These are phyloP conservation scores for Smallanthus sonchifolius DNA, from an alignment of 129 eudicot genomes.

Conservation along the genomic window DNA sequence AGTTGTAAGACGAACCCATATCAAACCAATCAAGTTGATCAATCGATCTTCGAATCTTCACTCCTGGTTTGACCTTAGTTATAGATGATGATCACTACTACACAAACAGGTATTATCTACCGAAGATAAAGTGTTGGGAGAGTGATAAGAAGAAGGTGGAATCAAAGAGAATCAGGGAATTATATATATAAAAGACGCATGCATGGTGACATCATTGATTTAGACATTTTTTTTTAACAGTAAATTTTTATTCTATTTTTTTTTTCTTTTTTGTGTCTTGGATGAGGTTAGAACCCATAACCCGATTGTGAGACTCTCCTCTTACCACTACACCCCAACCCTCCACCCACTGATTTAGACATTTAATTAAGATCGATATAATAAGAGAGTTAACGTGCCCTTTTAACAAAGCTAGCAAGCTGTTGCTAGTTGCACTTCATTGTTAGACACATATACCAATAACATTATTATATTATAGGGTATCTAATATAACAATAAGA, in stretches of 20 bases:
- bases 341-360: conserved; percentile 22
- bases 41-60: neutral
- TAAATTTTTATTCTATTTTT: too few relatives aligned
- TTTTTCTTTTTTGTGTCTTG: too few relatives aligned
- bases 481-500: conserved; percentile 20
- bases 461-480: neutral
- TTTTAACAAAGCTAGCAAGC: conserved; percentile 32
- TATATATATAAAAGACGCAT: conserved; percentile 11
- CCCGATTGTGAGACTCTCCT: too few relatives aligned
- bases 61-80: neutral
- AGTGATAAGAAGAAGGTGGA: neutral
- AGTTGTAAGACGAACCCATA: conserved; percentile 11
- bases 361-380: conserved; percentile 11
- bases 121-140: neutral
- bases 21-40: neutral
- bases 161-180: neutral
- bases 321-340: too few relatives aligned
- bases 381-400: conserved; percentile 30
- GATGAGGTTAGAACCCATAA: too few relatives aligned
- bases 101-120: too few relatives aligned
- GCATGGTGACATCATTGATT: conserved; percentile 25
- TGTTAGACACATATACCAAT: conserved; percentile 5
- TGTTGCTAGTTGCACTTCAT: conserved; percentile 12
- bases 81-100: neutral
- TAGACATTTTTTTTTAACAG: too few relatives aligned